Evolutionary conservation across 495 filamentous ascomycete species (phyloP), one percentile per base, ranked within the genome.

Genomic region (Saxispiralis lemnorum): DNA sequence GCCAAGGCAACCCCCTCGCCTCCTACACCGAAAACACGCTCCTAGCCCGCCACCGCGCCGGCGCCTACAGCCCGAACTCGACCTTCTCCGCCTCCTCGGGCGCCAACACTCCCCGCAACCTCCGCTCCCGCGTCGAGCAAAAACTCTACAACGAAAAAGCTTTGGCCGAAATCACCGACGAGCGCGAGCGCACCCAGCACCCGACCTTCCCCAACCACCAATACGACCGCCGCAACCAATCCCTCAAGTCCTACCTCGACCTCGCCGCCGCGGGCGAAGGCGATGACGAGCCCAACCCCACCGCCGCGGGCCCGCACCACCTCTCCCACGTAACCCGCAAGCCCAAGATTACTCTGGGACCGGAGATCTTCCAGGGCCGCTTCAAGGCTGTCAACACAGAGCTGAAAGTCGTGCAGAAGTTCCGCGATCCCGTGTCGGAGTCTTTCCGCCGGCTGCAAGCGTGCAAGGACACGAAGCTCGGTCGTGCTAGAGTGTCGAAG

Each of bases 351-450:
- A 15, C 20, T 15, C 9, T 53, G 14, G 45, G 46, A 1, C 50
- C 50, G 15, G 50, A 53, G 32, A 44, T 53, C 31, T 53, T 53
- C 50, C 46, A 53, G 31, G 50, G 50, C 20, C 18, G 50, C 11
- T 53, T 53, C 50, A 48, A 46, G 32, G 50, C 46, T 31, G 39
- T 53, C 13, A 43, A 49, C 28, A 49, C 35, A 17, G 50, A 53
- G 40, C 38, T 53, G 15, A 48, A 46, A 24, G 46, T 53, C 14
- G 50, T 53, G 4, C 42, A 49, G 30, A 38, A 42, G 9, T 53
- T 38, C 31, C 50, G 50, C 33, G 46, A 49, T 19, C 50, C 50
- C 12, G 39, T 45, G 18, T 32, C 31, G 20, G 50, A 53, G 20
- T 37, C 41, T 1, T 16, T 53, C 13, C 37, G n/a, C 15, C 36